These are phyloP conservation scores for Dioszegia hungarica DNA, from an alignment of 768 basidiomycete genomes.

Conservation along the genomic window DNA sequence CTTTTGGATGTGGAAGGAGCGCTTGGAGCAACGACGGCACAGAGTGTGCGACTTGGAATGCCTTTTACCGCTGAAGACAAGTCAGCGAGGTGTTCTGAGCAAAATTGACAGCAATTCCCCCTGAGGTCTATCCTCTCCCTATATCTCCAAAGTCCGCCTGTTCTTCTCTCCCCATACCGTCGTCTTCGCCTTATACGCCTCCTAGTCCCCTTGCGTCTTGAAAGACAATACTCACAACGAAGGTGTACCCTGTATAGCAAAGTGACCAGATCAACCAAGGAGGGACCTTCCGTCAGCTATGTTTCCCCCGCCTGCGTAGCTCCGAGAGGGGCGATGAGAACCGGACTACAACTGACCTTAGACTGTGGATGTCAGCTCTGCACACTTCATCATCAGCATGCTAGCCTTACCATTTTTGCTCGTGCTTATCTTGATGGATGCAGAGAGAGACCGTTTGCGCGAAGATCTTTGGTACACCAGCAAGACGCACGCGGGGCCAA, in stretches of 20 bases:
- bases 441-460: neutral
- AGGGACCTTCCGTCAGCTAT: slow-evolving; percentile 70
- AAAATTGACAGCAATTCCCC: neutral
- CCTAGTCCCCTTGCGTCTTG: neutral
- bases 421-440: slow-evolving; percentile 28
- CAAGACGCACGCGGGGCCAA: neutral
- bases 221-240: slow-evolving; percentile 68
- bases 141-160: too few species aligned
- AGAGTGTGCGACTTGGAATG: slow-evolving; percentile 96
- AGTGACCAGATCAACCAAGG: slow-evolving; percentile 42
- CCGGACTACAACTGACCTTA: slow-evolving; percentile 23
- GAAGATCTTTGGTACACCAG: too few species aligned
- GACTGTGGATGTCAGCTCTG: slow-evolving; percentile 13
- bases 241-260: slow-evolving; percentile 69
- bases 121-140: too few species aligned
- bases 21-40: slow-evolving; percentile 92
- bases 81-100: neutral
- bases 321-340: too few species aligned
- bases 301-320: too few species aligned
- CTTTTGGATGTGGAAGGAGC: slow-evolving; percentile 97
- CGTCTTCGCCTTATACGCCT: too few species aligned
- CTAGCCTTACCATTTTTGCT: slow-evolving; percentile 42
- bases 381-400: neutral
- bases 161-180: too few species aligned
- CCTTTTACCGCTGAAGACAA: slow-evolving; percentile 78